A percentile compares a stretch with the other conserved stretches of the same genome.
These are phyloP conservation scores for Silybum marianum DNA, from an alignment of 129 eudicot species.

Conservation along the genomic window DNA sequence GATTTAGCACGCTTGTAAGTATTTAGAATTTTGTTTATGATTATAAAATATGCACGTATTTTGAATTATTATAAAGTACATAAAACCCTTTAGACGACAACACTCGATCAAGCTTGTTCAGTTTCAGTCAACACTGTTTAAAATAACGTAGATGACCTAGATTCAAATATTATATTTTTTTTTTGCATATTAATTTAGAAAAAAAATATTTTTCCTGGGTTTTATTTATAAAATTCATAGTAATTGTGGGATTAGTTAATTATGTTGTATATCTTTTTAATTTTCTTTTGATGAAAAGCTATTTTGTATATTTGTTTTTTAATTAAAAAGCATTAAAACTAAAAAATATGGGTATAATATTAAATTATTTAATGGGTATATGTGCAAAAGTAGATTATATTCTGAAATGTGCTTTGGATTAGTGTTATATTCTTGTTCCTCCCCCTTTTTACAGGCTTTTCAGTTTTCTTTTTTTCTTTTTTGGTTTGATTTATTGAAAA, in stretches of 20 bases:
- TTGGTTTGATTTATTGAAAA: constrained; percentile 39
- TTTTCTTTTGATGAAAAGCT: too few species aligned
- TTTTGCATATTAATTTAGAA: neutral
- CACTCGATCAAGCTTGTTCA: neutral
- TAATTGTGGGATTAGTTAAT: neutral
- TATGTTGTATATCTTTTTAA: too few species aligned
- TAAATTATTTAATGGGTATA: constrained; percentile 13
- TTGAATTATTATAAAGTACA: too few species aligned
- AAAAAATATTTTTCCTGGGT: too few species aligned
- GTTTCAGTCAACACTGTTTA: too few species aligned
- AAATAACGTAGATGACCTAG: neutral
- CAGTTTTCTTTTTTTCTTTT: constrained; percentile 27
- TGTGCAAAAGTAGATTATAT: constrained; percentile 20
- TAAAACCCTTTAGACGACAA: too few species aligned
- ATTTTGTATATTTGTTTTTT: neutral
- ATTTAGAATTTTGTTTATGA: neutral
- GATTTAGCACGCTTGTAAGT: neutral
- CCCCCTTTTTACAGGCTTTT: constrained; percentile 36
- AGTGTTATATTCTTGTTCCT: constrained; percentile 19
- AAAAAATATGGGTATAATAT: constrained; percentile 10
- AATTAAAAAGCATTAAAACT: neutral
- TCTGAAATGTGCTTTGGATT: constrained; percentile 13
- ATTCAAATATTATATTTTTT: neutral
- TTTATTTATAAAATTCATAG: neutral
- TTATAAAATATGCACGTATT: too few species aligned